These are phyloP conservation scores for Sherardia arvensis DNA, from an alignment of 257 asterid genomes.

Conservation along the genomic window DNA sequence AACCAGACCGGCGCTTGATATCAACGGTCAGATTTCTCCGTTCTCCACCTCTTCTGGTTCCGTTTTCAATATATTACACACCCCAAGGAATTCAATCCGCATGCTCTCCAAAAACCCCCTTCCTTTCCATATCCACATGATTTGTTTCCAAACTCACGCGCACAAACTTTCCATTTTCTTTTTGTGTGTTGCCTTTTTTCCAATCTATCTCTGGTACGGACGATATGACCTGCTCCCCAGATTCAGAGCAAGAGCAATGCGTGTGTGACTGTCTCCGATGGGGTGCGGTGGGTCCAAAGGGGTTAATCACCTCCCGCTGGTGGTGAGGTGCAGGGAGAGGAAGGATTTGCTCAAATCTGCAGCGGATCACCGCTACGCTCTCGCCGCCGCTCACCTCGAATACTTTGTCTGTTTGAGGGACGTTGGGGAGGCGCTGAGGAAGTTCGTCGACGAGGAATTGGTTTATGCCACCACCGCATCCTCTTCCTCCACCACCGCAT, in stretches of 20 bases:
- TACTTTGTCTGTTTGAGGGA: slow-evolving; percentile 70
- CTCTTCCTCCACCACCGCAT: slow-evolving; percentile 42
- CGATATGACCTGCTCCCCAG: slow-evolving; percentile 10
- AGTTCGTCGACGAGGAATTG: slow-evolving; percentile 86
- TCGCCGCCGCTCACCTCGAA: slow-evolving; percentile 86
- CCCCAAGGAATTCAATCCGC: neutral
- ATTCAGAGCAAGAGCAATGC: slow-evolving; percentile 1
- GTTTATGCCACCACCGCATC: slow-evolving; percentile 33
- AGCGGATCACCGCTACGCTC: slow-evolving; percentile 79
- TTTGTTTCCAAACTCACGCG: neutral
- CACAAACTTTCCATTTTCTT: neutral
- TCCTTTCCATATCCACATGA: neutral
- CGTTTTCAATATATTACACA: neutral
- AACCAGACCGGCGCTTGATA: neutral
- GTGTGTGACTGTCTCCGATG: slow-evolving; percentile 33
- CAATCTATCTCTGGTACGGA: slow-evolving; percentile 25
- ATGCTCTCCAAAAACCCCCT: neutral
- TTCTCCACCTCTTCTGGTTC: neutral
- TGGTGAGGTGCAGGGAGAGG: slow-evolving; percentile 78
- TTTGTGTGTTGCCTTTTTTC: slow-evolving; percentile 23
- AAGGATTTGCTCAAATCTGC: slow-evolving; percentile 70
- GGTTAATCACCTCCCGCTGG: slow-evolving; percentile 61
- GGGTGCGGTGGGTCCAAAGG: slow-evolving; percentile 87
- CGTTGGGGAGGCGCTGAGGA: slow-evolving; percentile 87
- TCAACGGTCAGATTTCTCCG: slow-evolving; percentile 7